Conservation (phyloP, 345 rosid genomes). For the Mallotus nudiflorus region DNA sequence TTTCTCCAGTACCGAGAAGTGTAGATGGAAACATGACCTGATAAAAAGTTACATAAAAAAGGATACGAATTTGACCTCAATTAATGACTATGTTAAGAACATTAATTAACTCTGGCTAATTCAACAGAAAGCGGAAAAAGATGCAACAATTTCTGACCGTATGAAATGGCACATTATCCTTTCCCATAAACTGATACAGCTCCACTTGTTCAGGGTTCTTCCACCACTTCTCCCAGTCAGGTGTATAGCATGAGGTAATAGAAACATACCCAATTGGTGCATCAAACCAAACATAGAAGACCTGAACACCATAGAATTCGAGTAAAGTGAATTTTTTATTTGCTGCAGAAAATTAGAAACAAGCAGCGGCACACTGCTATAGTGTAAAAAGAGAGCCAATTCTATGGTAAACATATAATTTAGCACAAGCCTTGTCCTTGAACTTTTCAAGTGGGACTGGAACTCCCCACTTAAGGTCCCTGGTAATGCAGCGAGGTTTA, state of each 20-base stretch:
- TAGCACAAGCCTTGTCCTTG: conserved; percentile 28
- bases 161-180: conserved; percentile 96
- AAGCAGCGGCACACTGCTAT: not conserved
- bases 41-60: conserved; percentile 2
- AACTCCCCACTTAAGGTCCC: conserved; percentile 99
- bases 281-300: conserved; percentile 98
- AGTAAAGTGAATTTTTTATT: not conserved
- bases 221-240: conserved; percentile 99
- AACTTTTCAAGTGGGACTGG: conserved; percentile 88
- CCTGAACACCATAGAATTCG: conserved; percentile 43
- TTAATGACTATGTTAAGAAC: not conserved
- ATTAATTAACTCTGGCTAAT: not conserved
- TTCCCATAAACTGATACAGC: conserved; percentile 96
- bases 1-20: conserved; percentile 86
- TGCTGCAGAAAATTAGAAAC: not conserved
- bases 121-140: conserved; percentile 5
- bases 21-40: conserved; percentile 97
- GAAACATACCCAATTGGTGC: conserved; percentile 98
- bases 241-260: conserved; percentile 83
- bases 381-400: not conserved
- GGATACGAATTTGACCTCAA: not conserved
- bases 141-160: conserved; percentile 54
- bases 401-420: not conserved
- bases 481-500: conserved; percentile 80
- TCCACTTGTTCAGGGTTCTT: conserved; percentile 95